Evolutionary conservation across 805 yeast genomes (phyloP), one percentile per base, ranked within the genome.

Genomic region (Teunomyces panamensis): DNA sequence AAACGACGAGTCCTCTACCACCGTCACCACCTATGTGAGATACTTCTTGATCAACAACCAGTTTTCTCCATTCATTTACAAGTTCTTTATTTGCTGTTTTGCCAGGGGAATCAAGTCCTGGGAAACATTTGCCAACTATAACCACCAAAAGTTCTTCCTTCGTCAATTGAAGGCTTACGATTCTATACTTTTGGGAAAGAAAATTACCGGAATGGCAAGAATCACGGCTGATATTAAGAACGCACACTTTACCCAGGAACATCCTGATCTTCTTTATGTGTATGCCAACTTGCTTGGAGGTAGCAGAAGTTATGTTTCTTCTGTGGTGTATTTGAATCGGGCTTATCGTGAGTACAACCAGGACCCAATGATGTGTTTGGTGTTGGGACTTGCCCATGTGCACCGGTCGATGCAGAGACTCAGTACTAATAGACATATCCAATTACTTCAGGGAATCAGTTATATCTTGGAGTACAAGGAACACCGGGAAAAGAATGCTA

Each of bases 401-500:
- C 97, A 92, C 57, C 77, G 98, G 37, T 87, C 97, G 0, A 85
- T 91, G 83, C 98, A 94, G 65, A 75, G 99, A 52, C 81, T 88
- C 49, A 85, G 96, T 4, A 76, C 84, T 5, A 88, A 89, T 63
- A 80, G 97, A 47, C 97, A 92, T 59, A 75, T 87, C 49, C 97
- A 91, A 60, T 73, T 94, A 17, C 69, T 94, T 1, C 97, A 94
- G 59, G 97, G 97, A 0, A 68, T 94, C 42, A 81, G 91, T 47
- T 90, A 80, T 57, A 62, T 94, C 50, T 65, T 79, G 59, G 94
- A 89, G 55, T 94, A 94, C 57, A 73, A 75, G 35, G 81, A 79
- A 13, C 60, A 76, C 5, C 69, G 94, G 49, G 54, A 67, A 3
- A 63, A 64, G 5, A 50, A 56, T 28, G 67, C 73, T 9, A 67